These are phyloP conservation scores for Cephaloascus fragrans DNA, from an alignment of 805 yeast genomes.

Conservation along the genomic window DNA sequence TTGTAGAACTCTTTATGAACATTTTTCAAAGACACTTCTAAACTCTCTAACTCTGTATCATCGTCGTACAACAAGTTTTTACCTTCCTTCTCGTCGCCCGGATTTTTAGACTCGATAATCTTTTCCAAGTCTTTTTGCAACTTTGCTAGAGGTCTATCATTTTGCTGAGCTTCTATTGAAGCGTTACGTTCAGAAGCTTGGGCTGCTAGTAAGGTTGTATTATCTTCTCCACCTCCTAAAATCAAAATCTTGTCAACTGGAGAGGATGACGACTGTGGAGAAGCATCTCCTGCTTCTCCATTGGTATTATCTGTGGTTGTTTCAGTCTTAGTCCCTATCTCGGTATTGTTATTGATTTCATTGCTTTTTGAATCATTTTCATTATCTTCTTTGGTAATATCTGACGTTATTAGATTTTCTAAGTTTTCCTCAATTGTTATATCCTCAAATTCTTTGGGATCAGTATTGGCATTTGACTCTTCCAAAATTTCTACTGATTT, in stretches of 20 bases:
- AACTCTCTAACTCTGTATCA: conserved; percentile 61
- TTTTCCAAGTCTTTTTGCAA: conserved; percentile 65
- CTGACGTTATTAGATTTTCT: background rate
- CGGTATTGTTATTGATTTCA: conserved; percentile 12
- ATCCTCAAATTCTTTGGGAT: background rate
- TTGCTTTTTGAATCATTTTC: conserved; percentile 18
- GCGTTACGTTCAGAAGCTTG: conserved; percentile 58
- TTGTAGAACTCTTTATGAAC: conserved; percentile 65
- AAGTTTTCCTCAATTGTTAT: conserved; percentile 3
- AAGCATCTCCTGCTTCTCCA: conserved; percentile 1
- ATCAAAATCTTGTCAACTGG: conserved; percentile 42
- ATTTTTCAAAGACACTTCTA: conserved; percentile 50
- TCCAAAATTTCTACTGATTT: conserved; percentile 49
- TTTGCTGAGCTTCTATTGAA: conserved; percentile 69
- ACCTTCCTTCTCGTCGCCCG: conserved; percentile 2
- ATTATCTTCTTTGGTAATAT: conserved; percentile 11
- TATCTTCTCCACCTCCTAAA: conserved; percentile 40
- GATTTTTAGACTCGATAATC: conserved; percentile 24
- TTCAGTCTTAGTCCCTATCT: conserved; percentile 1
- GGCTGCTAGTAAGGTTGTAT: conserved; percentile 36
- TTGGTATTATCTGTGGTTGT: conserved; percentile 3
- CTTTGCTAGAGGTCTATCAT: conserved; percentile 77
- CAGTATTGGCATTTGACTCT: conserved; percentile 17
- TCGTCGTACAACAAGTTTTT: conserved; percentile 62
- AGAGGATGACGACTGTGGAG: conserved; percentile 12